Base-by-base conservation (phyloP, 495 filamentous ascomycete genomes). In the Viridothelium virens region DNA sequence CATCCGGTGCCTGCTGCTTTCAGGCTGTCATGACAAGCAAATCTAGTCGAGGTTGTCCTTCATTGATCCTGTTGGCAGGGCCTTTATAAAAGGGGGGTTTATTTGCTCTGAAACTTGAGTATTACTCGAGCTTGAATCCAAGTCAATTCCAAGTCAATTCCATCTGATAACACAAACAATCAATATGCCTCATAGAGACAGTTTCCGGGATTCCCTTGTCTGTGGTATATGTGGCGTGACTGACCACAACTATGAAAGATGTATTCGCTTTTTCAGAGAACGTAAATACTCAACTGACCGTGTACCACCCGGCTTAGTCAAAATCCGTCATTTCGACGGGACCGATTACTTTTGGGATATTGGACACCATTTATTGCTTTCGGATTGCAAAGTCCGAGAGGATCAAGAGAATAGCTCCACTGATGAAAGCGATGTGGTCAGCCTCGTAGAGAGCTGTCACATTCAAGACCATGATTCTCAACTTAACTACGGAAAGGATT, bases 291-390 rank as follows among this genome's bases (percentile, higher is more conserved):
- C 41, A 7, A 46, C 41, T 46, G 41, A 46, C 41, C 16, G 41
- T 46, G 41, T 46, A 46, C 41, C 41, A 16, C 41, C 48, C 16
- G 48, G 48, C 16, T 18, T 53, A 18, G 48, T 53, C 9, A 11
- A 53, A 53, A 11, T 53, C 48, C 48, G 48, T 18, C 48, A 53
- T 18, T 53, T 53, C 48, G 48, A 53, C 48, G 48, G 48, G 5
- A 53, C 9, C 9, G n/a, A 53, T 18, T 53, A 53, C 48, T 53
- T 53, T 53, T 53, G 48, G 48, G 48, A 53, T 18, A 53, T 53
- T n/a, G 48, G 48, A 5, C 9, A 53, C 48, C 48, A 53, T 18
- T 53, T 53, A 18, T 53, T 53, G 9, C 48, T 53, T 53, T 18
- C 9, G 18, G 48, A 53, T 46, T 46, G 41, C 48, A 53, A 53